These are phyloP conservation scores for Talaromyces islandicus DNA, from an alignment of 2,329 filamentous ascomycete genomes.

Conservation along the genomic window DNA sequence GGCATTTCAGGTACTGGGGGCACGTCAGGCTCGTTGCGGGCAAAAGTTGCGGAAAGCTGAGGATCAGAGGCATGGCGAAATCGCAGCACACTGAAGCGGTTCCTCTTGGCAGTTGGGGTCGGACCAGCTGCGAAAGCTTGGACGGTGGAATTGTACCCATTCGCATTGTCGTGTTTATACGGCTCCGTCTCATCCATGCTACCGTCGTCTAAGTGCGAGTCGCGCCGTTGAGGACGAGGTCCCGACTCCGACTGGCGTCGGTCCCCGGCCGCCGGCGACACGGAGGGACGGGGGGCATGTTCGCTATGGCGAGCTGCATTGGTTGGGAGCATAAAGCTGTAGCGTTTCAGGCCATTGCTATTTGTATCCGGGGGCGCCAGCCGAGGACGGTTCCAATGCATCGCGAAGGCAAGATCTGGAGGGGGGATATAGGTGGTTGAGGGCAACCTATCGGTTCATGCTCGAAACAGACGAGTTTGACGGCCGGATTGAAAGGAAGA, in stretches of 20 bases:
- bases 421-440: background rate
- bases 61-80: slow-evolving; percentile 92
- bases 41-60: slow-evolving; percentile 70
- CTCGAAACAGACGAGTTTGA: background rate
- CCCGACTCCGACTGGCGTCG: slow-evolving; percentile 31
- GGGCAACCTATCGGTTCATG: slow-evolving; percentile 7
- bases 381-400: slow-evolving; percentile 37
- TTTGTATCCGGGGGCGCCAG: slow-evolving; percentile 25
- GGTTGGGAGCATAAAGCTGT: slow-evolving; percentile 24
- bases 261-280: slow-evolving; percentile 20
- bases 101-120: slow-evolving; percentile 18
- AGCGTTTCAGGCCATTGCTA: slow-evolving; percentile 26
- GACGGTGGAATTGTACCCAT: background rate
- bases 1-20: slow-evolving; percentile 35
- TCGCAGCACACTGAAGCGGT: slow-evolving; percentile 64
- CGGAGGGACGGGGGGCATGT: slow-evolving; percentile 28
- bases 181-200: slow-evolving; percentile 13
- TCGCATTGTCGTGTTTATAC: background rate
- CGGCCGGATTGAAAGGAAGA: background rate
- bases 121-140: background rate
- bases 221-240: slow-evolving; percentile 17
- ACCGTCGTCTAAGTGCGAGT: slow-evolving; percentile 10
- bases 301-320: slow-evolving; percentile 28
- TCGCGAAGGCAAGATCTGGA: slow-evolving; percentile 19
- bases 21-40: slow-evolving; percentile 54